These are phyloP conservation scores for Collybia sp. DNA, from an alignment of 768 basidiomycete species.

Conservation along the genomic window DNA sequence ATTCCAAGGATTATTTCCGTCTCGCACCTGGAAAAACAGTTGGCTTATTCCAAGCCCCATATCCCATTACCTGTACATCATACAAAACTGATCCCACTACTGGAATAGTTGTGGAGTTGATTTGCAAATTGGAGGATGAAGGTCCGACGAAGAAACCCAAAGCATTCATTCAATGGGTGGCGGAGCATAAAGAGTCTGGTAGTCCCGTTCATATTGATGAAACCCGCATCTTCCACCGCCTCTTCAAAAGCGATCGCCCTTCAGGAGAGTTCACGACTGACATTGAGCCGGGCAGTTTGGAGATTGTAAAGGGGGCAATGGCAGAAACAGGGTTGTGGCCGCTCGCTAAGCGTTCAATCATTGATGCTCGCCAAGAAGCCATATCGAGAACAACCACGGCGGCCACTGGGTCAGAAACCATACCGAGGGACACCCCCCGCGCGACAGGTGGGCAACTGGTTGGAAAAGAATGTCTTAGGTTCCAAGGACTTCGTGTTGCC, in stretches of 20 bases:
- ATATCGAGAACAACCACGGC: constrained; percentile 59
- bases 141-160: constrained; percentile 74
- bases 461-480: constrained; percentile 89
- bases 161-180: constrained; percentile 97
- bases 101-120: constrained; percentile 74
- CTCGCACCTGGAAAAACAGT: constrained; percentile 97
- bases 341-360: constrained; percentile 64
- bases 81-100: constrained; percentile 71
- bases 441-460: constrained; percentile 77
- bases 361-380: constrained; percentile 63
- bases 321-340: constrained; percentile 88
- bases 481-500: constrained; percentile 94
- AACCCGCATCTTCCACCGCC: constrained; percentile 84
- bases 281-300: constrained; percentile 76
- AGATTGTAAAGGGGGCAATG: constrained; percentile 76
- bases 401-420: constrained; percentile 23
- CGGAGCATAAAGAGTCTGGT: constrained; percentile 69
- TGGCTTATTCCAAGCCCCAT: constrained; percentile 89
- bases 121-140: constrained; percentile 73
- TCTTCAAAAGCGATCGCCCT: constrained; percentile 95
- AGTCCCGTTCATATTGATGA: constrained; percentile 87
- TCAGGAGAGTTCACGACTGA: constrained; percentile 78
- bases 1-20: constrained; percentile 95
- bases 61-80: constrained; percentile 90
- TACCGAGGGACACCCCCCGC: constrained; percentile 55